Conservation (phyloP, 2,329 filamentous ascomycete species). For the Karstenula rhodostoma region DNA sequence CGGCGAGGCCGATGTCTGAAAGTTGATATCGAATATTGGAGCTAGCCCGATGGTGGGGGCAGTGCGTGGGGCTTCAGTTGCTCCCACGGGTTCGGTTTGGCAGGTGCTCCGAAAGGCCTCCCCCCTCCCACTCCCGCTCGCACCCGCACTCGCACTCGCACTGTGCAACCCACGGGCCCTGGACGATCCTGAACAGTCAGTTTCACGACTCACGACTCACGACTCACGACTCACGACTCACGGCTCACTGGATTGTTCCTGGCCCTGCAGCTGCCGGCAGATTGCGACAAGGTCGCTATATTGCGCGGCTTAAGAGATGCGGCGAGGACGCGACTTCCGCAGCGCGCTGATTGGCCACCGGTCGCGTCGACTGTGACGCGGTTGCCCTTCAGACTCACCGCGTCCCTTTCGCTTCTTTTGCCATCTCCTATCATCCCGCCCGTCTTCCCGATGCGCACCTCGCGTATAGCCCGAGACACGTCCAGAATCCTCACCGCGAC, state of each 20-base stretch:
- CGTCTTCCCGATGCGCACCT: slow-evolving; percentile 43
- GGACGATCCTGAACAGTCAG: slow-evolving; percentile 21
- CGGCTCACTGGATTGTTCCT: slow-evolving; percentile 26
- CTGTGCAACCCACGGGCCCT: slow-evolving; percentile 9
- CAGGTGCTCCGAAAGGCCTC: not conserved
- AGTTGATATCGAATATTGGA: slow-evolving; percentile 20
- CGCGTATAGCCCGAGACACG: slow-evolving; percentile 49
- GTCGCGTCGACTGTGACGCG: not conserved
- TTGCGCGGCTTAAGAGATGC: not conserved
- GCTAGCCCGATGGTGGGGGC: not conserved
- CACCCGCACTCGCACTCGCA: slow-evolving; percentile 4
- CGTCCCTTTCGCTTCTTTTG: slow-evolving; percentile 14
- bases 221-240: no score
- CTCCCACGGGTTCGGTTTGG: slow-evolving; percentile 1
- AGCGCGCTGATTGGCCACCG: slow-evolving; percentile 17
- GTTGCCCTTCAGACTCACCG: not conserved
- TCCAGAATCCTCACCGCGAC: slow-evolving; percentile 42
- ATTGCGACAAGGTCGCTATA: slow-evolving; percentile 8
- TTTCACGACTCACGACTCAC: slow-evolving; percentile 13
- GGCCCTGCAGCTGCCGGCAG: slow-evolving; percentile 24
- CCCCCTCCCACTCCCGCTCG: no score
- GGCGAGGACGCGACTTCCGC: not conserved
- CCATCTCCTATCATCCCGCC: slow-evolving; percentile 1
- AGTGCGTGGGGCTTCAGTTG: slow-evolving; percentile 11
- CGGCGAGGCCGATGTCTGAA: slow-evolving; percentile 10